These are phyloP conservation scores for Avicennia marina DNA, from an alignment of 257 asterid genomes.

Conservation along the genomic window DNA sequence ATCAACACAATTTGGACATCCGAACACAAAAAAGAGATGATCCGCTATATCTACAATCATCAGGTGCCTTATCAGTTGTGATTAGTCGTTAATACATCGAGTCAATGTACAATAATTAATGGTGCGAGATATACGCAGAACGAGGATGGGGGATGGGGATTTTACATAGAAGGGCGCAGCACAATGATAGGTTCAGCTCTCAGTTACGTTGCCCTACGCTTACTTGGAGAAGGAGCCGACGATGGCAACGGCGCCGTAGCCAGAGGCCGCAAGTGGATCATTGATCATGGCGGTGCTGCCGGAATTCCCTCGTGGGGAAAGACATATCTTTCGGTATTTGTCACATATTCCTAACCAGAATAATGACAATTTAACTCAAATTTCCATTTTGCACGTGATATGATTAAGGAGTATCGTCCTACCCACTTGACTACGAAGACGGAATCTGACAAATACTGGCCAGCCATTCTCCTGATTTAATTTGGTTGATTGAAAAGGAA, in stretches of 20 bases:
- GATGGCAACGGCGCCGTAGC: constrained; percentile 39
- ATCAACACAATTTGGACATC: constrained; percentile 30
- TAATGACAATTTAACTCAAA: no score
- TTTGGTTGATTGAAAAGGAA: no score
- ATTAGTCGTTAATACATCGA: no score
- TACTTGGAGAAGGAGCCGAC: constrained; percentile 49
- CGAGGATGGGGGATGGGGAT: constrained; percentile 65
- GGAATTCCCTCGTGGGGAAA: constrained; percentile 92
- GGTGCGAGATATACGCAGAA: constrained; percentile 17
- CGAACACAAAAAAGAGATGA: constrained; percentile 40
- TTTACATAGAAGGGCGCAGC: constrained; percentile 48
- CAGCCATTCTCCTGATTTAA: no score
- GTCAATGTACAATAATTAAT: no score
- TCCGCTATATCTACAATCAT: constrained; percentile 42
- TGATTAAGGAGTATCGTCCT: no score
- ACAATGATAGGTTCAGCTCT: constrained; percentile 56
- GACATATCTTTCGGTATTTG: constrained; percentile 59
- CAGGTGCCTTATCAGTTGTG: constrained; percentile 22
- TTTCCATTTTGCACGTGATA: no score
- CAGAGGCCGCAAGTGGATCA: constrained; percentile 60
- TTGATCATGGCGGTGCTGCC: constrained; percentile 74
- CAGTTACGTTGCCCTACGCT: constrained; percentile 37
- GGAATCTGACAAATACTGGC: no score
- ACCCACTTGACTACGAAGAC: no score
- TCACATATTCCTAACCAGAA: no score